A percentile compares a stretch with the other conserved stretches of the same genome.
phyloP scores from a whole-genome alignment of 495 filamentous ascomycete species.

The Daldinia caldariorum region DNA sequence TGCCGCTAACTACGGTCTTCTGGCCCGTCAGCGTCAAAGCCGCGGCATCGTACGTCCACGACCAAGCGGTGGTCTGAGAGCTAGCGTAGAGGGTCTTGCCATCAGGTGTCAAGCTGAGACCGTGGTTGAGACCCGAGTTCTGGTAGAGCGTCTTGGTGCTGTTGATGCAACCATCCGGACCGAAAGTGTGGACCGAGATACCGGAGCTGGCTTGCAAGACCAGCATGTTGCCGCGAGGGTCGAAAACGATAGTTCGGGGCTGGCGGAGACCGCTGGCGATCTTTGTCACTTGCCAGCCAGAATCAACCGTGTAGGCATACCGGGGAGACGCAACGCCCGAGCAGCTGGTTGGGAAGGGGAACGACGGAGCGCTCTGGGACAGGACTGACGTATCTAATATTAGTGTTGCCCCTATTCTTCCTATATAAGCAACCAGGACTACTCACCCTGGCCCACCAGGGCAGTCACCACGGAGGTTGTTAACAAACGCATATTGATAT shows the following conservation, averaged over 20 bases:
- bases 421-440: not conserved
- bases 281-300: slow-evolving; percentile 50
- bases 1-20: slow-evolving; percentile 62
- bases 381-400: slow-evolving; percentile 25
- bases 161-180: slow-evolving; percentile 62
- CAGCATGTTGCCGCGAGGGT: slow-evolving; percentile 57
- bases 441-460: slow-evolving; percentile 41
- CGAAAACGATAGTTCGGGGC: slow-evolving; percentile 50
- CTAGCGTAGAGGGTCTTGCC: slow-evolving; percentile 72
- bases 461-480: slow-evolving; percentile 33
- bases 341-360: slow-evolving; percentile 47
- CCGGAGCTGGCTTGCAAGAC: slow-evolving; percentile 65
- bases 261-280: slow-evolving; percentile 48
- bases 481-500: slow-evolving; percentile 37
- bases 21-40: slow-evolving; percentile 55
- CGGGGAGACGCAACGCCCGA: slow-evolving; percentile 43
- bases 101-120: slow-evolving; percentile 68
- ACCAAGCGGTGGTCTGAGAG: slow-evolving; percentile 62
- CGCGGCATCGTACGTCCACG: slow-evolving; percentile 67
- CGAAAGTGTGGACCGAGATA: slow-evolving; percentile 62
- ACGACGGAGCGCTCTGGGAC: slow-evolving; percentile 34
- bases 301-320: slow-evolving; percentile 45
- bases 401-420: slow-evolving; percentile 5
- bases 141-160: slow-evolving; percentile 51
- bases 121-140: slow-evolving; percentile 66